phyloP scores from a whole-genome alignment of 192 early-diverging fungal genomes.

The Umbelopsis sp. region DNA sequence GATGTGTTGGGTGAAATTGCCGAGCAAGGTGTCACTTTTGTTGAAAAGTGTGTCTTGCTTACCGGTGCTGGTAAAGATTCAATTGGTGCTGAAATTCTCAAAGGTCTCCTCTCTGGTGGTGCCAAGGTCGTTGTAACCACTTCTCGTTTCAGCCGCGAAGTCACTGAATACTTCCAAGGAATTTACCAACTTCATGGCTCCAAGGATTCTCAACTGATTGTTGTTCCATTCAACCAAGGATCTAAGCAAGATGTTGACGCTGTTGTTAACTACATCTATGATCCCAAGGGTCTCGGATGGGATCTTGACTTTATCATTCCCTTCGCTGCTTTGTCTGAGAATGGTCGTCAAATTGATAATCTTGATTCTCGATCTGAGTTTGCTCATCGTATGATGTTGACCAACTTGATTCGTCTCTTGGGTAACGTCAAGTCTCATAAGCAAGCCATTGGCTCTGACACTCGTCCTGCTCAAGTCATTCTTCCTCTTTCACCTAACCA shows the following conservation, averaged over 20 bases:
- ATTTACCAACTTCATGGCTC: constrained; percentile 92
- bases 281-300: constrained; percentile 80
- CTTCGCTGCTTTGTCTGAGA: constrained; percentile 92
- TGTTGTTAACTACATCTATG: constrained; percentile 91
- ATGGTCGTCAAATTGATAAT: constrained; percentile 83
- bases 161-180: constrained; percentile 82
- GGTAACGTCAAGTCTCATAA: constrained; percentile 88
- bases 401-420: constrained; percentile 86
- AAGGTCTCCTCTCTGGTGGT: constrained; percentile 84
- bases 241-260: constrained; percentile 81
- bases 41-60: constrained; percentile 82
- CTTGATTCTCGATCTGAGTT: constrained; percentile 90
- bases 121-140: constrained; percentile 91
- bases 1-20: constrained; percentile 82
- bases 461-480: constrained; percentile 85
- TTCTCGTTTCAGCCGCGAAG: constrained; percentile 80
- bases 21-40: constrained; percentile 82
- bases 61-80: constrained; percentile 91
- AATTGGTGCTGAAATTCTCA: constrained; percentile 84
- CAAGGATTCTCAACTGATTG: constrained; percentile 78
- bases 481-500: constrained; percentile 96
- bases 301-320: constrained; percentile 95
- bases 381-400: constrained; percentile 93
- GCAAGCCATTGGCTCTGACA: constrained; percentile 71
- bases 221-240: constrained; percentile 95